Conservation (phyloP, 805 yeast species). For the Cyberlindnera amylophila region DNA sequence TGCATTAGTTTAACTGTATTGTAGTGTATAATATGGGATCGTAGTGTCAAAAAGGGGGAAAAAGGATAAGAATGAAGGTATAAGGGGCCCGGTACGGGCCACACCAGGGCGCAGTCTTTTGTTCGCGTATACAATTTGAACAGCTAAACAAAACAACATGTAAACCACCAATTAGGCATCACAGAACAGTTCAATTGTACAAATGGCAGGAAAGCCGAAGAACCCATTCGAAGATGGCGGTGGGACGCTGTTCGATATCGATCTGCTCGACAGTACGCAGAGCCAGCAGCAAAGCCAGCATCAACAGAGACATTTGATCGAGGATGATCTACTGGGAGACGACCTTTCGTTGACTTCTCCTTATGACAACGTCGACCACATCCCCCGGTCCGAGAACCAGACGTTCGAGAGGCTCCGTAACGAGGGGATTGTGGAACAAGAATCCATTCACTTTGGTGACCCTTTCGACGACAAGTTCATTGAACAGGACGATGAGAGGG, state of each 20-base stretch:
- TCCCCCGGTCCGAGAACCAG: not conserved
- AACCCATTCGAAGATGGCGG: conserved; percentile 7
- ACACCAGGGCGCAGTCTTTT: not conserved
- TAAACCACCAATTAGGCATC: too few species aligned
- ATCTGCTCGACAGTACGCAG: conserved; percentile 28
- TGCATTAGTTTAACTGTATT: too few species aligned
- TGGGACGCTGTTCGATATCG: conserved; percentile 36
- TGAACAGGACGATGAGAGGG: conserved; percentile 35
- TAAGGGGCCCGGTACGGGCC: not conserved
- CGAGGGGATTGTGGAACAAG: conserved; percentile 29
- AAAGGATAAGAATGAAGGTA: too few species aligned
- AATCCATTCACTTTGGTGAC: conserved; percentile 32
- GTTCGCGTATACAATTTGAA: too few species aligned
- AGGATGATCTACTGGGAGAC: conserved; percentile 19
- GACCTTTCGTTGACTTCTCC: conserved; percentile 14
- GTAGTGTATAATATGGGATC: too few species aligned
- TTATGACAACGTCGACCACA: conserved; percentile 13
- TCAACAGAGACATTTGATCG: conserved; percentile 8
- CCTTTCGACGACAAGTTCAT: conserved; percentile 31
- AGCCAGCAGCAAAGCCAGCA: conserved; percentile 8
- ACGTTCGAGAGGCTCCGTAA: conserved; percentile 22
- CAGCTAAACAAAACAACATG: too few species aligned
- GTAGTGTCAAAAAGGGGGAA: too few species aligned
- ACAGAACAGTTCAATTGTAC: too few species aligned
- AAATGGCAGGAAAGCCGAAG: conserved; percentile 2